phyloP scores from a whole-genome alignment of 202 grass and related monocot genomes.

The Saccharum hybrid region DNA sequence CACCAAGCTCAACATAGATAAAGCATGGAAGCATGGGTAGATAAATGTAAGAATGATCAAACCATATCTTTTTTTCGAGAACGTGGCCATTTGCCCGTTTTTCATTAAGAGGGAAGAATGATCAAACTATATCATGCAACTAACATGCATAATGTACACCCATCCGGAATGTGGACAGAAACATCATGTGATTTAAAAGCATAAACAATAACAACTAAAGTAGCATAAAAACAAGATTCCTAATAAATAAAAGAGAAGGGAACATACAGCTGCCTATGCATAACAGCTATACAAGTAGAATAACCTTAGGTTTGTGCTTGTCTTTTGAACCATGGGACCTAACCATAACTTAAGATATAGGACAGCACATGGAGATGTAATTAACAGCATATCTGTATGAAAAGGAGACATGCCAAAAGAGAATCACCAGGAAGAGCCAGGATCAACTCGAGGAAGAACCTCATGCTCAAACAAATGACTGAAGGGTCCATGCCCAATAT shows the following conservation, averaged over 20 bases:
- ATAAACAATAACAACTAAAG: background rate
- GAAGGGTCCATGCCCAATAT: slow-evolving; percentile 94
- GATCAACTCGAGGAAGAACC: slow-evolving; percentile 74
- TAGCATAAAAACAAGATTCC: no score
- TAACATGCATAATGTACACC: background rate
- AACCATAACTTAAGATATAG: slow-evolving; percentile 11
- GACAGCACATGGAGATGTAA: slow-evolving; percentile 20
- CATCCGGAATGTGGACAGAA: background rate
- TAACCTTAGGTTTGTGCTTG: background rate
- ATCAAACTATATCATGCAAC: background rate
- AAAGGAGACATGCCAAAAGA: slow-evolving; percentile 16
- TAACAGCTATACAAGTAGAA: background rate
- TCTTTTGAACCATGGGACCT: background rate
- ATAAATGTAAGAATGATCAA: slow-evolving; percentile 5
- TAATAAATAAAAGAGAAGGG: background rate
- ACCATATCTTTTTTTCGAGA: background rate
- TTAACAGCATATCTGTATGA: slow-evolving; percentile 7
- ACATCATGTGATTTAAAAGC: background rate
- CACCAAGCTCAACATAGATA: background rate
- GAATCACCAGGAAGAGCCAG: slow-evolving; percentile 79
- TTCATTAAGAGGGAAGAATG: background rate
- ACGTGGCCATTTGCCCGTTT: background rate
- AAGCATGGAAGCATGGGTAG: slow-evolving; percentile 17
- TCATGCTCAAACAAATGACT: slow-evolving; percentile 98
- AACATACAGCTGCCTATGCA: background rate